A percentile compares a stretch with the other conserved stretches of the same genome.
Conservation (phyloP, 2,329 filamentous ascomycete species). For the Stylonectria norvegica region DNA sequence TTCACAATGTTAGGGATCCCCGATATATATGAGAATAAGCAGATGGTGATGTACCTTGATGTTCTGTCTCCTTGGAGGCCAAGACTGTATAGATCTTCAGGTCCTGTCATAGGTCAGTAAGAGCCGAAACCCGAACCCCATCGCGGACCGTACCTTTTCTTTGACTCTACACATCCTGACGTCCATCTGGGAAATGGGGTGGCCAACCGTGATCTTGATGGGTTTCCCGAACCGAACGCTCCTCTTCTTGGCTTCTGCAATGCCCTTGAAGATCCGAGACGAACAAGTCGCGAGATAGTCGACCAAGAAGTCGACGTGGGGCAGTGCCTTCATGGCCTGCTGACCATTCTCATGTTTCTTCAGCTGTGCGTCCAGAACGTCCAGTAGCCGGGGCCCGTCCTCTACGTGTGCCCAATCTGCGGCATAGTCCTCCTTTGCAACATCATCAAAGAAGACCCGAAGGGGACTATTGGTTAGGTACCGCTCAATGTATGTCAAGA, state of each 20-base stretch:
- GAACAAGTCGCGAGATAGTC: conserved; percentile 56
- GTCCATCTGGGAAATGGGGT: conserved; percentile 51
- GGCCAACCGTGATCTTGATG: conserved; percentile 42
- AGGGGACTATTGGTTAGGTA: conserved; percentile 66
- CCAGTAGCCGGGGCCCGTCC: conserved; percentile 43
- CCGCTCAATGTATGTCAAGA: conserved; percentile 74
- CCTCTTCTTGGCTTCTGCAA: conserved; percentile 66
- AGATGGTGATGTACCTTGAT: conserved; percentile 33
- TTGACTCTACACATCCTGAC: conserved; percentile 49
- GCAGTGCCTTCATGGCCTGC: conserved; percentile 48
- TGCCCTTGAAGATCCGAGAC: conserved; percentile 59
- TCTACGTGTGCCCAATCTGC: conserved; percentile 44
- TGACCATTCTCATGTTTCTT: conserved; percentile 45
- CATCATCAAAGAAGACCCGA: conserved; percentile 54
- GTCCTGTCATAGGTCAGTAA: conserved; percentile 28
- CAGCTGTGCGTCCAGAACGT: conserved; percentile 49
- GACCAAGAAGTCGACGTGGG: conserved; percentile 62
- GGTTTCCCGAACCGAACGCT: conserved; percentile 64
- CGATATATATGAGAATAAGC: background rate
- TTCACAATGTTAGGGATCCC: conserved; percentile 24
- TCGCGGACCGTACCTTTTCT: conserved; percentile 31
- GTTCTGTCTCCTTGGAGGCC: conserved; percentile 35
- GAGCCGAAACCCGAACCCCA: background rate
- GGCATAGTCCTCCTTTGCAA: conserved; percentile 49
- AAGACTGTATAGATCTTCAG: conserved; percentile 41